phyloP scores from a whole-genome alignment of 2,329 filamentous ascomycete genomes.

The Aspergillus caelatus region DNA sequence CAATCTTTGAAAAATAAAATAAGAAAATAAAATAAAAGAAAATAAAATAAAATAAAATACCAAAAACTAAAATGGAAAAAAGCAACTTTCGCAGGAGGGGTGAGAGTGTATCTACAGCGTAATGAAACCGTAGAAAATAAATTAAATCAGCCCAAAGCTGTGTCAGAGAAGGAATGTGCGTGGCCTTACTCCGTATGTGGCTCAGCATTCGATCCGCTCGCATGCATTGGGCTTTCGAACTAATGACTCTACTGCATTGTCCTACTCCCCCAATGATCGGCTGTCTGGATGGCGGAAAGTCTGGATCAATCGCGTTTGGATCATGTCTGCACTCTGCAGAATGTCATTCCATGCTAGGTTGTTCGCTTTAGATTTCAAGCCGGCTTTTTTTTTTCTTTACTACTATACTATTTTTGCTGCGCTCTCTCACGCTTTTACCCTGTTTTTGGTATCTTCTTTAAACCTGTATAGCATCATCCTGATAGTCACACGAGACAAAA shows the following conservation, averaged over 20 bases:
- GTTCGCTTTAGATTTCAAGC: not conserved
- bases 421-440: not conserved
- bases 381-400: not conserved
- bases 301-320: slow-evolving; percentile 4
- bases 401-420: not conserved
- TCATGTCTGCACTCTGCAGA: slow-evolving; percentile 2
- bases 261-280: slow-evolving; percentile 15
- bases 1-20: not conserved
- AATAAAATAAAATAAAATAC: not conserved
- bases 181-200: slow-evolving; percentile 16
- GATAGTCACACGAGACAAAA: not conserved
- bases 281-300: not conserved
- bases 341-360: not conserved
- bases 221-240: slow-evolving; percentile 21
- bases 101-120: slow-evolving; percentile 10
- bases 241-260: slow-evolving; percentile 21
- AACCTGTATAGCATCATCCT: not conserved
- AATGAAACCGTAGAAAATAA: slow-evolving; percentile 15
- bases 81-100: slow-evolving; percentile 3
- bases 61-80: slow-evolving; percentile 11
- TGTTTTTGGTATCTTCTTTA: not conserved
- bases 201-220: slow-evolving; percentile 19
- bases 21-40: slow-evolving; percentile 6
- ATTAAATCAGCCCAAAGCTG: slow-evolving; percentile 16
- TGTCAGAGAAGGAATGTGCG: slow-evolving; percentile 21